Evolutionary conservation across 73 alveolate species (phyloP).

Genomic region (Halteria grandinella): DNA sequence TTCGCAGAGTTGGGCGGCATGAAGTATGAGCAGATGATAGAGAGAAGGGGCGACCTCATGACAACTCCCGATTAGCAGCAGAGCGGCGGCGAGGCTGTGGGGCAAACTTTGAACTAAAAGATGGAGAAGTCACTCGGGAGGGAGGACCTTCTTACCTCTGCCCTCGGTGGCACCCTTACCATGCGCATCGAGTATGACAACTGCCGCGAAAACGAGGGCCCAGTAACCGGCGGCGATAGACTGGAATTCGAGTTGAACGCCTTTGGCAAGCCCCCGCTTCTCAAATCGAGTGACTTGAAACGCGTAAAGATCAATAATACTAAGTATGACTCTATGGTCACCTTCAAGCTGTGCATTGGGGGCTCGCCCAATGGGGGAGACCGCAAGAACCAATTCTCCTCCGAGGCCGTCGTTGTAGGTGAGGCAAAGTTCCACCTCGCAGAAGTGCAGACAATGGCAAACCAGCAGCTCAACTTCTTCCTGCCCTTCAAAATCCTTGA

Average conservation of each 20-base stretch:
- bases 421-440: not conserved
- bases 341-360: conserved; percentile 15
- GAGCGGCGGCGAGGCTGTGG: no score
- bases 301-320: conserved; percentile 27
- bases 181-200: conserved; percentile 3
- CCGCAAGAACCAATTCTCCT: not conserved
- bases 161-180: no score
- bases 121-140: no score
- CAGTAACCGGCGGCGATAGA: conserved; percentile 3
- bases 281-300: not conserved
- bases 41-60: no score
- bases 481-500: not conserved
- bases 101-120: no score
- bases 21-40: no score
- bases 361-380: not conserved
- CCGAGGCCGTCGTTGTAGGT: conserved; percentile 16
- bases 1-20: no score
- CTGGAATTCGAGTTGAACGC: not conserved
- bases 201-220: conserved; percentile 8
- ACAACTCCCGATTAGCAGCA: no score
- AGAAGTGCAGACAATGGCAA: conserved; percentile 22
- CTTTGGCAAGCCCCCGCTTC: not conserved
- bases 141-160: no score
- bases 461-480: conserved; percentile 12
- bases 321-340: conserved; percentile 11